Conservation (phyloP, 2,329 filamentous ascomycete genomes). For the Thelonectria olida region DNA sequence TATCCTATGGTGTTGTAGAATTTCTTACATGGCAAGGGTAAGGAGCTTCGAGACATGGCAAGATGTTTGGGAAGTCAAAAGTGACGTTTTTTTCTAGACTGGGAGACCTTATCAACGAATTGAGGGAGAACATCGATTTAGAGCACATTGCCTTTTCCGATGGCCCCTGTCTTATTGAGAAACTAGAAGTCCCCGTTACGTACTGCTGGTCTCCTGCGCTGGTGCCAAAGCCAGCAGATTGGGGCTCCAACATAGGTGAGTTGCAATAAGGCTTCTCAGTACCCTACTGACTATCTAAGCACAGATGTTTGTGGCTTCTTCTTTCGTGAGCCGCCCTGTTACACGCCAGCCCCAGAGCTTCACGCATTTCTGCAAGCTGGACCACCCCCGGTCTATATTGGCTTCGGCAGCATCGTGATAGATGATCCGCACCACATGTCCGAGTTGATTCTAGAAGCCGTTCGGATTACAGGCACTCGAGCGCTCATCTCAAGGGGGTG, state of each 20-base stretch:
- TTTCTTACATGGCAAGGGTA: constrained; percentile 80
- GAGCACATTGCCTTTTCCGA: constrained; percentile 58
- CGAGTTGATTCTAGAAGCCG: constrained; percentile 72
- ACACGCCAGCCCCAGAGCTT: constrained; percentile 63
- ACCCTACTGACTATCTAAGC: not conserved
- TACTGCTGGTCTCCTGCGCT: constrained; percentile 81
- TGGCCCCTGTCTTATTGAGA: constrained; percentile 74
- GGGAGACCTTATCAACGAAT: constrained; percentile 32
- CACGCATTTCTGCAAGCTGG: constrained; percentile 64
- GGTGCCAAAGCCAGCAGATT: constrained; percentile 73
- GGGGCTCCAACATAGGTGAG: constrained; percentile 69
- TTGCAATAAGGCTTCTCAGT: constrained; percentile 25
- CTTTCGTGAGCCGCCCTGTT: constrained; percentile 66
- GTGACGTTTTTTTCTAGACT: constrained; percentile 18
- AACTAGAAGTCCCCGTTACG: constrained; percentile 75
- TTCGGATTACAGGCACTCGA: constrained; percentile 68
- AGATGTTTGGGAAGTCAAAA: too few species aligned
- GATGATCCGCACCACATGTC: constrained; percentile 74
- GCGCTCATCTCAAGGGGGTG: constrained; percentile 78
- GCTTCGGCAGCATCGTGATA: constrained; percentile 77
- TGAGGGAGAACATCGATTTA: constrained; percentile 22
- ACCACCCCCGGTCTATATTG: constrained; percentile 72
- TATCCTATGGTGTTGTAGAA: constrained; percentile 77
- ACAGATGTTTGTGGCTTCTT: constrained; percentile 68
- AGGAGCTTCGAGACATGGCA: too few species aligned